Evolutionary conservation across 495 filamentous ascomycete genomes (phyloP).

Genomic region (Pseudoneurospora amorphoporcata): DNA sequence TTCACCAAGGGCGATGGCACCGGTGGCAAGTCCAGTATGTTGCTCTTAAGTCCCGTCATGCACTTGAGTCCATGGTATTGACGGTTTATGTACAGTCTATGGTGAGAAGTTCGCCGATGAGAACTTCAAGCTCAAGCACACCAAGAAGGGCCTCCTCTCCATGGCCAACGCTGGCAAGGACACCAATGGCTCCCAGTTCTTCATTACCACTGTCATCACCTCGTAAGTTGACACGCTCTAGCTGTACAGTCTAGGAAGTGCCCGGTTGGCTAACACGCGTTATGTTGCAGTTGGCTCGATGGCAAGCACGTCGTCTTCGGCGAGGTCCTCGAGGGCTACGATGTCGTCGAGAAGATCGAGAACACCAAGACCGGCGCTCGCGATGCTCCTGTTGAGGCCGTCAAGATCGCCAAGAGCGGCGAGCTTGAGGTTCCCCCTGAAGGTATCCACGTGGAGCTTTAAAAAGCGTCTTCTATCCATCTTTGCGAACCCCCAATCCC

Average conservation of each 20-base stretch:
- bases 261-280: constrained; percentile 17
- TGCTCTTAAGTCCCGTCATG: background rate
- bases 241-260: background rate
- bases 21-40: constrained; percentile 82
- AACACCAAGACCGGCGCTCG: constrained; percentile 56
- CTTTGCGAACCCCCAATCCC: background rate
- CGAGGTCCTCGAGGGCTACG: constrained; percentile 85
- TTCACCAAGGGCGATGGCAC: constrained; percentile 95
- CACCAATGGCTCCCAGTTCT: constrained; percentile 99
- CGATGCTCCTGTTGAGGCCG: constrained; percentile 59
- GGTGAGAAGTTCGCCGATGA: constrained; percentile 91
- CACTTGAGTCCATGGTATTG: background rate
- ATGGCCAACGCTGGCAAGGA: constrained; percentile 98
- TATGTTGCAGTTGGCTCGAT: constrained; percentile 64
- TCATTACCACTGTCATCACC: constrained; percentile 81
- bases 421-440: constrained; percentile 80
- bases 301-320: constrained; percentile 86
- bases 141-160: constrained; percentile 52
- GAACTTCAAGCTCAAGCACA: constrained; percentile 98
- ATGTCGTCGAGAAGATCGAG: constrained; percentile 83
- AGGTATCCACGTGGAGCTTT: constrained; percentile 98
- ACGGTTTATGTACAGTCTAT: constrained; percentile 49
- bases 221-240: constrained; percentile 42
- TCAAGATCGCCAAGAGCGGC: constrained; percentile 92
- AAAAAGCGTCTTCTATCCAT: constrained; percentile 29